Base-by-base conservation (phyloP, 495 filamentous ascomycete species). In the Letharia columbiana region DNA sequence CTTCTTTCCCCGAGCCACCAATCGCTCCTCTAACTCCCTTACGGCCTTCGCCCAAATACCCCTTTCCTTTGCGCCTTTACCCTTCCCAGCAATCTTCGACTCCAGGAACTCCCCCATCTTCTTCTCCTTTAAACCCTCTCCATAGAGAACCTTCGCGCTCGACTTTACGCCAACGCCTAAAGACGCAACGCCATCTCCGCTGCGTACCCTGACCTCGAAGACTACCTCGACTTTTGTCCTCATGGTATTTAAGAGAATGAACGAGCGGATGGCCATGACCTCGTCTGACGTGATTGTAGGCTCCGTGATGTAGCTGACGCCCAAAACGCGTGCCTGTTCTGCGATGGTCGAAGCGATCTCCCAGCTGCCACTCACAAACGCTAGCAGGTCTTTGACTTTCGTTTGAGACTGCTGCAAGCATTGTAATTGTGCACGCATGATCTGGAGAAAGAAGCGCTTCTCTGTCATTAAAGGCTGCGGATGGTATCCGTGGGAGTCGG, bases 361-460 rank as follows among this genome's bases (percentile, higher is more conserved):
- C 90, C 90, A 93, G 17, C 79, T 81, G 0, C 61, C 71, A 69
- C 79, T 79, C 44, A 91, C 80, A 8, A 83, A 72, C 5, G 41
- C 31, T 13, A 92, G 77, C 15, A 90, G 73, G 23, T 79, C 77
- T n/a, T 79, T 79, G 31, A 86, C 73, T n/a, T 73, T 74, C 0
- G 81, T 81, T 59, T 78, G 68, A 49, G 73, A 69, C 74, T 87
- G 81, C 45, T 77, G 70, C 42, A 86, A 72, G 28, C 75, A 80
- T 60, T 84, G 82, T 23, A 89, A 73, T 57, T 82, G 80, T 56
- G 83, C 80, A 52, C 82, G 79, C 65, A 88, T 82, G 68, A 83
- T 81, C 68, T 87, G 82, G 4, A 91, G 76, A 70, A 91, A 89
- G 78, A 91, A 92, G 60, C 87, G 83, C 63, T 83, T 83, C 68